Conservation (phyloP, 176 grass and related monocot genomes). For the Oropetium thomaeum region DNA sequence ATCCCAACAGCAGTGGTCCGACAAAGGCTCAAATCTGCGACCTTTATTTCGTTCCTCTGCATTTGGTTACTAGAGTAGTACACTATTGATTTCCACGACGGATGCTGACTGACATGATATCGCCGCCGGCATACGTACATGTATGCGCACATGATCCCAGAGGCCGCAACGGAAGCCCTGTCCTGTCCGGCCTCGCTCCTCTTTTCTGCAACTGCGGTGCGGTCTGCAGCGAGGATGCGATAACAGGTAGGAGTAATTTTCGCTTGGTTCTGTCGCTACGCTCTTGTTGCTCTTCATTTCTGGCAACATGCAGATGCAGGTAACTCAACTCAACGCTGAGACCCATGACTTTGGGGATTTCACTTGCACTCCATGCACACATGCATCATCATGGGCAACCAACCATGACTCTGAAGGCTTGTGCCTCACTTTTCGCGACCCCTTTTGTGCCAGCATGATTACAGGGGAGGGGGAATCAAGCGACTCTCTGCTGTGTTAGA, state of each 20-base stretch:
- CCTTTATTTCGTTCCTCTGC: conserved; percentile 5
- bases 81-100: not conserved
- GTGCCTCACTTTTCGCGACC: conserved; percentile 15
- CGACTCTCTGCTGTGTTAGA: conserved; percentile 28
- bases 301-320: not conserved
- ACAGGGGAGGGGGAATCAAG: conserved; percentile 38
- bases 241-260: not conserved
- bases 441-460: conserved; percentile 50
- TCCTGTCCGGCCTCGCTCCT: no score
- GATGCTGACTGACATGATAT: conserved; percentile 2
- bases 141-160: not conserved
- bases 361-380: not conserved
- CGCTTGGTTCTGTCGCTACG: no score
- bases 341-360: not conserved
- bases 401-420: conserved; percentile 16
- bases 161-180: not conserved
- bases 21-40: no score
- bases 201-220: not conserved
- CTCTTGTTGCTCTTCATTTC: not conserved
- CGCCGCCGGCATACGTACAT: not conserved
- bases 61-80: no score
- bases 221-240: no score
- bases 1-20: no score
- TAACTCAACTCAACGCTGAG: not conserved
- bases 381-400: conserved; percentile 42